Evolutionary conservation across 495 filamentous ascomycete genomes (phyloP).

Genomic region (Tuber brumale): DNA sequence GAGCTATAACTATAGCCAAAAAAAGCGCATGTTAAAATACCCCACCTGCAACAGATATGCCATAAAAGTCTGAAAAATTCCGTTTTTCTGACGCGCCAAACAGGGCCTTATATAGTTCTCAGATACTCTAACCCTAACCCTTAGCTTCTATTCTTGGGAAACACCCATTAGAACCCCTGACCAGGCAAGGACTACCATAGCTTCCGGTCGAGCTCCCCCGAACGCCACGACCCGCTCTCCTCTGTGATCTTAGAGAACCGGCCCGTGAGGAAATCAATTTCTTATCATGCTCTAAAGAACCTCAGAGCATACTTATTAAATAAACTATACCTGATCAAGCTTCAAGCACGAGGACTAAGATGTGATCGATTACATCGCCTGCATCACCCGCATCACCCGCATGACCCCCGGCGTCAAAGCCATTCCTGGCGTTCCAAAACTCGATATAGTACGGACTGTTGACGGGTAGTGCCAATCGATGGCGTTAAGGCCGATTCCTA

Average conservation of each 20-base stretch:
- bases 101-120: no score
- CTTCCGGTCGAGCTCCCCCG: background rate
- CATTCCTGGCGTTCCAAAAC: constrained; percentile 70
- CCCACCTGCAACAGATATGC: no score
- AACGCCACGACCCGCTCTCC: background rate
- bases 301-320: background rate
- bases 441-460: constrained; percentile 67
- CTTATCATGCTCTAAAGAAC: background rate
- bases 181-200: background rate
- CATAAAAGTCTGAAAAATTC: no score
- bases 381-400: constrained; percentile 55
- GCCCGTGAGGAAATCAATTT: background rate
- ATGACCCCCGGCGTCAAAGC: constrained; percentile 49
- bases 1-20: no score
- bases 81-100: no score
- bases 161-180: background rate
- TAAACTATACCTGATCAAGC: constrained; percentile 58
- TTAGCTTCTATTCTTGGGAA: background rate
- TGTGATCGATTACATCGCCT: constrained; percentile 62
- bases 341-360: constrained; percentile 75
- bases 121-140: background rate
- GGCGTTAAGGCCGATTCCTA: constrained; percentile 70
- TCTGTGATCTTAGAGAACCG: background rate
- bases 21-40: no score
- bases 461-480: constrained; percentile 79